Base-by-base conservation (phyloP, 768 basidiomycete genomes). In the Tulasnella sp. region DNA sequence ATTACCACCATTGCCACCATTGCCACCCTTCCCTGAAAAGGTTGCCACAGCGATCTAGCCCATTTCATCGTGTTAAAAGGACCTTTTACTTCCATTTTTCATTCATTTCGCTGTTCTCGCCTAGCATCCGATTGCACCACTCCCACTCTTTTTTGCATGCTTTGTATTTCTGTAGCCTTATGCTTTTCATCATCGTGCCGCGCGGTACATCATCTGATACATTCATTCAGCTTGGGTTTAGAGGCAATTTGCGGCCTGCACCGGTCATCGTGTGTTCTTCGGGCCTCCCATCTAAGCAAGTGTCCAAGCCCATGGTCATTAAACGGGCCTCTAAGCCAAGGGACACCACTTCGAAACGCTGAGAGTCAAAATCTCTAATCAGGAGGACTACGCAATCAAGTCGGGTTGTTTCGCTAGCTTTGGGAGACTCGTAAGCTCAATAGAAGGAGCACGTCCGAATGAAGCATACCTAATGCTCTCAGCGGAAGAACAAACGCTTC, bases 401-500 rank as follows among this genome's bases (percentile, higher is more conserved):
- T 54, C n/a, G n/a, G 24, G n/a, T 54, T 14, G 54, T 24, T 22
- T 37, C 24, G 24, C 64, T 69, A 5, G 34, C 28, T 18, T 31
- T 5, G 31, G 28, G 5, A 9, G 64, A 69, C 18, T 8, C 16
- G 16, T 28, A 28, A 31, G 31, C 28, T 14, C 1, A 37, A 16
- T 16, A 22, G 12, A 28, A 7, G 31, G 5, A 31, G 31, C n/a
- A 28, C n/a, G 5, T 24, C 28, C 12, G 8, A 31, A 64, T 3
- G 60, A 31, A 14, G 14, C 24, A 31, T 28, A 28, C 28, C 58
- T 60, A 16, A 28, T 31, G 2, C 31, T 60, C 31, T 37, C 40
- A 96, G 82, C 90, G 88, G 31, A 93, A 90, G 84, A 97, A 97
- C 74, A 96, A 85, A 81, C 89, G 91, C 86, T 94, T 94, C 41